phyloP scores from a whole-genome alignment of 305 asterid species.

The Fraxinus baroniana region DNA sequence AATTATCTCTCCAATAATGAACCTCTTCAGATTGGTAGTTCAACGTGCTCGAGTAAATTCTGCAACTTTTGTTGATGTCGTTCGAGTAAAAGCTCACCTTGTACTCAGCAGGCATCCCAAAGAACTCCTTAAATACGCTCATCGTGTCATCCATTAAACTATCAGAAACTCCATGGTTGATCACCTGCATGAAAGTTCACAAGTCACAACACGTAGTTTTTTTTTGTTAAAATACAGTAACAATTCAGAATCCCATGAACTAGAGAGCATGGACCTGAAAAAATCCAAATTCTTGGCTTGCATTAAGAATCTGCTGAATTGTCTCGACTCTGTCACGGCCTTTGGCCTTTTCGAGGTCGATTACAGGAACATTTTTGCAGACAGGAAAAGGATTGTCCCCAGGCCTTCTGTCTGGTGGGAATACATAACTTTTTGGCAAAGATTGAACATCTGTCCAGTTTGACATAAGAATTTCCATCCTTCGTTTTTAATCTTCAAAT shows the following conservation, averaged over 20 bases:
- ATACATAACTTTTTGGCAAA: slow-evolving; percentile 47
- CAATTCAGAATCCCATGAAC: neutral
- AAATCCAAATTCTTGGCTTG: slow-evolving; percentile 50
- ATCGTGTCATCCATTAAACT: slow-evolving; percentile 48
- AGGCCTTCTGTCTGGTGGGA: slow-evolving; percentile 52
- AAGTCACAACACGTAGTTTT: neutral
- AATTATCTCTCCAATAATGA: slow-evolving; percentile 70
- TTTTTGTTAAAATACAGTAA: neutral
- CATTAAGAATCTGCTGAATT: slow-evolving; percentile 38
- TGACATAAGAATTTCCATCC: slow-evolving; percentile 46
- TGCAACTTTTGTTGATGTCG: slow-evolving; percentile 33
- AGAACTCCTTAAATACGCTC: slow-evolving; percentile 45
- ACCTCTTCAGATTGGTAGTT: slow-evolving; percentile 49
- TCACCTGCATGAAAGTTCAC: slow-evolving; percentile 36
- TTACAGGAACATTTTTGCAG: slow-evolving; percentile 31
- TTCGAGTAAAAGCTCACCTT: slow-evolving; percentile 41
- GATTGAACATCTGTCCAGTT: slow-evolving; percentile 41
- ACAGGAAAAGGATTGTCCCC: slow-evolving; percentile 32
- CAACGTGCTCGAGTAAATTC: slow-evolving; percentile 54
- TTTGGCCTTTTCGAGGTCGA: slow-evolving; percentile 32
- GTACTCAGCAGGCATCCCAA: slow-evolving; percentile 39
- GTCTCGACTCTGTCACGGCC: slow-evolving; percentile 23
- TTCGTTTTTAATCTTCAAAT: neutral
- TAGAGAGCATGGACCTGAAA: slow-evolving; percentile 38
- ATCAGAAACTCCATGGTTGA: slow-evolving; percentile 54